A percentile compares a stretch with the other conserved stretches of the same genome.
These are phyloP conservation scores for Lecanoromycetidae sp. DNA, from an alignment of 2,329 filamentous ascomycete genomes.

Conservation along the genomic window DNA sequence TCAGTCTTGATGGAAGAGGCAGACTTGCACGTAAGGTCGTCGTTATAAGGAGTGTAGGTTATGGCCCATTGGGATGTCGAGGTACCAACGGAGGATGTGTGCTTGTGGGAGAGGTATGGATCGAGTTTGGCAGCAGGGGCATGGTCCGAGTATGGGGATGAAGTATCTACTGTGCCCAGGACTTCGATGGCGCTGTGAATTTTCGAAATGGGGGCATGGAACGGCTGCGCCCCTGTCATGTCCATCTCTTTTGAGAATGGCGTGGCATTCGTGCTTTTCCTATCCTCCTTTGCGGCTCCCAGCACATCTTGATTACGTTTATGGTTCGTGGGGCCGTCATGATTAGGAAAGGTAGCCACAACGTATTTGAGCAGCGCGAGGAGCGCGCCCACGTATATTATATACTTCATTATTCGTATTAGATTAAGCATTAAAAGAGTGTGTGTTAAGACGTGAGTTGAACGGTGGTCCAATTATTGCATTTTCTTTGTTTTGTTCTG, in stretches of 20 bases:
- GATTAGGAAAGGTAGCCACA: background rate
- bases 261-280: background rate
- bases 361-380: slow-evolving; percentile 4
- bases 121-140: background rate
- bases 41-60: slow-evolving; percentile 66
- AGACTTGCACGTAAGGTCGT: slow-evolving; percentile 50
- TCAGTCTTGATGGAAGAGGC: slow-evolving; percentile 46
- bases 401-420: slow-evolving; percentile 10
- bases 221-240: too few relatives aligned
- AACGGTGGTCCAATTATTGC: background rate
- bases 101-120: background rate
- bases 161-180: too few relatives aligned
- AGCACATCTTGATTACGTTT: slow-evolving; percentile 1
- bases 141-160: background rate
- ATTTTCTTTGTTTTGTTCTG: slow-evolving; percentile 5
- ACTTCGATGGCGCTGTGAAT: background rate
- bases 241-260: background rate
- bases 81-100: slow-evolving; percentile 19
- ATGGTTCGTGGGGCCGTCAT: background rate
- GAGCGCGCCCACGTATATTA: slow-evolving; percentile 1
- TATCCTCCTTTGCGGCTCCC: background rate
- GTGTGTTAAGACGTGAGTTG: background rate
- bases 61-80: slow-evolving; percentile 52
- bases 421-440: slow-evolving; percentile 9
- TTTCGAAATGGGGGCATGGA: too few relatives aligned